These are phyloP conservation scores for Alliaria petiolata DNA, from an alignment of 345 rosid genomes.

Conservation along the genomic window DNA sequence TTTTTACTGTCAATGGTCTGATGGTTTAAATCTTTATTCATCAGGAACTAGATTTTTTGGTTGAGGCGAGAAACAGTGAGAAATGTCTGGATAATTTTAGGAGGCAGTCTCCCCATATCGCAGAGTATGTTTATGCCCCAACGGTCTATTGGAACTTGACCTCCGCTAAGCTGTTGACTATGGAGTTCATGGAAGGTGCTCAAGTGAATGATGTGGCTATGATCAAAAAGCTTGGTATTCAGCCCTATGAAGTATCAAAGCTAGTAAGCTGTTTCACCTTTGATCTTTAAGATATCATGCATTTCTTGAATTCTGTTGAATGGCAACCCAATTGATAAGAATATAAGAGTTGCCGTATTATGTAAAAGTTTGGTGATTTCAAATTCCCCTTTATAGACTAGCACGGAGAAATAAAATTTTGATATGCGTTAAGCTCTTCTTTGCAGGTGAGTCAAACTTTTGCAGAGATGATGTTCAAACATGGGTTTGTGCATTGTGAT, in stretches of 20 bases:
- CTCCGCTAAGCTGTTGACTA: constrained; percentile 77
- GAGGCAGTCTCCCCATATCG: constrained; percentile 86
- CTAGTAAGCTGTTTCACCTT: constrained; percentile 53
- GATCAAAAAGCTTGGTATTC: constrained; percentile 71
- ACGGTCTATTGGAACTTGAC: constrained; percentile 75
- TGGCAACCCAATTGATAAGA: background rate
- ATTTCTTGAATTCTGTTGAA: background rate
- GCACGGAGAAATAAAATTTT: background rate
- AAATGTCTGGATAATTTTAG: constrained; percentile 83
- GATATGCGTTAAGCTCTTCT: background rate
- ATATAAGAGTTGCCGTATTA: background rate
- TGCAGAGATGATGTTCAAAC: constrained; percentile 97
- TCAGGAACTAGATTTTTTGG: constrained; percentile 91
- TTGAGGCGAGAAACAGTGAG: constrained; percentile 88
- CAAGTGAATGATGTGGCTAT: constrained; percentile 71
- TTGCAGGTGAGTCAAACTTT: constrained; percentile 81
- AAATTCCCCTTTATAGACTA: background rate
- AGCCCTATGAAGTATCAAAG: constrained; percentile 67
- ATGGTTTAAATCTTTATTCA: background rate
- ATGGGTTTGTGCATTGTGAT: constrained; percentile 97
- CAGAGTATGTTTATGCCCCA: constrained; percentile 79
- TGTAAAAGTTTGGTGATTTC: background rate
- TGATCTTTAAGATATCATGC: constrained; percentile 4
- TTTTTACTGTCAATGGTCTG: background rate
- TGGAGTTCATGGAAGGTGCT: constrained; percentile 97